A percentile compares a stretch with the other conserved stretches of the same genome.
phyloP scores from a whole-genome alignment of 345 rosid genomes.

The sweet orange (Citrus sinensis) region DVS_A1.0 CM039164.1:27650501-27651000 shows the following conservation, averaged over 20 bases:
- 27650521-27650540: conserved; percentile 77
- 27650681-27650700: conserved; percentile 37
- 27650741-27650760: conserved; percentile 69
- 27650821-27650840: conserved; percentile 33
- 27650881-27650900: background rate
- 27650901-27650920: too few relatives aligned
- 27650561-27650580: conserved; percentile 37
- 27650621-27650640: too few relatives aligned
- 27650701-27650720: conserved; percentile 55
- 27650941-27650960: conserved; percentile 3
- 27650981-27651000: conserved; percentile 65
- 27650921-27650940: too few relatives aligned
- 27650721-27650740: conserved; percentile 34
- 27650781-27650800: conserved; percentile 72
- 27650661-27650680: background rate
- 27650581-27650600: conserved; percentile 55
- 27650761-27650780: conserved; percentile 78
- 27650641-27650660: background rate
- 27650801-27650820: conserved; percentile 7
- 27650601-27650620: conserved; percentile 44
- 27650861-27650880: background rate
- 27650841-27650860: conserved; percentile 49
- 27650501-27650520: conserved; percentile 65
- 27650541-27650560: conserved; percentile 63
- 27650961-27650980: conserved; percentile 76